These are phyloP conservation scores for Phytophthora pistaciae DNA, from an alignment of 352 stramenopile genomes.

Conservation along the genomic window DNA sequence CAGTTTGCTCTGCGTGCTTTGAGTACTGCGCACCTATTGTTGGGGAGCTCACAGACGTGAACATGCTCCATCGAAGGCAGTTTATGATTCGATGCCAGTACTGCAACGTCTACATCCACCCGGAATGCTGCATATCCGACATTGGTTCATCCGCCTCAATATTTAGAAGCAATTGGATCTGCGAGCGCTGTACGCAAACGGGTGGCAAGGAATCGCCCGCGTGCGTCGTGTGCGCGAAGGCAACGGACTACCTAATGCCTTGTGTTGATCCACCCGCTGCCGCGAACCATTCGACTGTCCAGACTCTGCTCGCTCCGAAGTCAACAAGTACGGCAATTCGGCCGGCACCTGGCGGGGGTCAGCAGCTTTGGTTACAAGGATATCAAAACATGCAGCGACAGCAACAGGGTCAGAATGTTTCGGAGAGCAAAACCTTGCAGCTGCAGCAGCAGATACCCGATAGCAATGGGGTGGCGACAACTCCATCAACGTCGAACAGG, in stretches of 20 bases:
- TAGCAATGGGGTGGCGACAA: conserved; percentile 15
- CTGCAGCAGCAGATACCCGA: conserved; percentile 4
- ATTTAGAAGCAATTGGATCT: conserved; percentile 88
- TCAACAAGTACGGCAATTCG: conserved; percentile 21
- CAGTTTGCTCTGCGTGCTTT: conserved; percentile 82
- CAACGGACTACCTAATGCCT: conserved; percentile 86
- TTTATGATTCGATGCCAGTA: conserved; percentile 89
- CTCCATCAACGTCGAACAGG: conserved; percentile 37
- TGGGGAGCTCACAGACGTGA: conserved; percentile 50
- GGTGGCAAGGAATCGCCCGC: conserved; percentile 43
- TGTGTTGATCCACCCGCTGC: conserved; percentile 40
- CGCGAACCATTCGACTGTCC: conserved; percentile 11
- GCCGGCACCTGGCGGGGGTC: conserved; percentile 27
- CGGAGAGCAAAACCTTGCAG: conserved; percentile 11
- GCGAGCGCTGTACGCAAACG: conserved; percentile 76
- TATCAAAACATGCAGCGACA: conserved; percentile 39
- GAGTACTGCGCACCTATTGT: conserved; percentile 68
- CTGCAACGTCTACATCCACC: conserved; percentile 86
- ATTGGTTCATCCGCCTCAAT: conserved; percentile 64
- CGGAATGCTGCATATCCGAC: conserved; percentile 83
- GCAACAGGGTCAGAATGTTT: conserved; percentile 16
- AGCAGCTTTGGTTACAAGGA: conserved; percentile 41
- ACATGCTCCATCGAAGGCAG: conserved; percentile 74
- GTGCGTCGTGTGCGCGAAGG: conserved; percentile 75
- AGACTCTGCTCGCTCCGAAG: conserved; percentile 16